Evolutionary conservation across 129 eudicot species (phyloP), one percentile per base, ranked within the genome.

Genomic region (Rutidosis leptorrhynchoides): DNA sequence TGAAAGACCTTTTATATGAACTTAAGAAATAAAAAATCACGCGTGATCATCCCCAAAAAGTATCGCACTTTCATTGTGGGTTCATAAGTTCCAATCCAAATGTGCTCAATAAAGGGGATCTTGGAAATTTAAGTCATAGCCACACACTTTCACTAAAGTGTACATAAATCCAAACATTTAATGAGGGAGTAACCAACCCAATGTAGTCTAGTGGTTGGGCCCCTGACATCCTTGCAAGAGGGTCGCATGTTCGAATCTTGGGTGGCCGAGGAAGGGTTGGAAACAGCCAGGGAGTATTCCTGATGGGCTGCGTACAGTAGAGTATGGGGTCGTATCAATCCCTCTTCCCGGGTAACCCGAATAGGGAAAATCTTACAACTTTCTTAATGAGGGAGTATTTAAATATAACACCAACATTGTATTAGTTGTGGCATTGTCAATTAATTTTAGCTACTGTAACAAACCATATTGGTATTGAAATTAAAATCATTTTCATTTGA

Each of bases 401-500:
- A 5, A 40, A n/a, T 49, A n/a, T 49, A 20, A 17, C 22, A 0
- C 8, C 24, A 49, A 49, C 55, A 17, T 49, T 49, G 24, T 49
- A 4, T 49, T 49, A 5, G 11, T 49, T 19, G 55, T 49, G 19
- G 55, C 55, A 49, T 19, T 49, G 55, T n/a, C 55, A 49, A 19
- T 19, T 49, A 3, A 9, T 49, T 49, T 49, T 17, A 20, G 55
- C 23, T 49, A 20, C 55, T 19, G 55, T 49, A 49, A n/a, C 55
- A 1, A 49, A 49, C 42, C 48, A 29, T 29, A 15, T 71, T 15
- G 52, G 35, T 49, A 17, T 21, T 32, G 42, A 20, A 43, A 25
- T 48, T 43, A 23, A 46, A 27, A 70, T 40, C 33, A 4, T 58
- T 19, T 27, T 43, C 19, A 27, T 57, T 58, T 58, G 57, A 57